Evolutionary conservation across 2,329 filamentous ascomycete genomes (phyloP), one percentile per base, ranked within the genome.

Genomic region (Fusarium denticulatum): DNA sequence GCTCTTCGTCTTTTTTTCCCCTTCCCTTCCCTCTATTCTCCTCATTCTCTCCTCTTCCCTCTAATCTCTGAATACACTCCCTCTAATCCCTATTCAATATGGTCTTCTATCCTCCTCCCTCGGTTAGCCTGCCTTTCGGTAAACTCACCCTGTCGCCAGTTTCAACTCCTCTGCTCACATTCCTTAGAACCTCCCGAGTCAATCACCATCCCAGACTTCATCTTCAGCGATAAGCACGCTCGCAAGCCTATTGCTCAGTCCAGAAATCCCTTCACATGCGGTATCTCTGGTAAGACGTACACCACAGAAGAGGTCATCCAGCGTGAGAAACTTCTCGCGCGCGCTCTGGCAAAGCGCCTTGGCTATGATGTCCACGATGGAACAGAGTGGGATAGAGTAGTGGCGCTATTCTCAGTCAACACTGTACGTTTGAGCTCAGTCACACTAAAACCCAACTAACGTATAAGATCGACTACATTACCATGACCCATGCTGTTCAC

Each of bases 371-470:
- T 92, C 13, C 91, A 93, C 74, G 81, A 90, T 64, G 93, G 92
- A 18, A 89, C 89, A 0, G 93, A 95, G 80, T 96, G 92, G 92
- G 93, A 96, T 77, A 94, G 95, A 81, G 92, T 95, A 30, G 85
- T 94, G 53, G 92, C 87, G 9, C 85, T 95, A 34, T 97, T 94
- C 83, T 91, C 92, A n/a, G 82, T 95, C 67, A 97, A 97, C 80
- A 94, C 93, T 36, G 92, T 94, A 82, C 67, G 88, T 77, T 16
- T 13, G 30, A 28, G 32, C 24, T 34, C 50, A 42, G 36, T 36
- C 32, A 55, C 30, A 18, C 20, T 34, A 22, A 28, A 28, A 6
- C 13, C 26, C 18, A 24, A n/a, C 50, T 67, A 40, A 57, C 56
- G 18, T 30, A 20, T 40, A 28, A 94, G 89, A 90, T 96, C 71